Evolutionary conservation across 2,329 filamentous ascomycete species (phyloP).

Genomic region (Sporothrix euskadiensis): DNA sequence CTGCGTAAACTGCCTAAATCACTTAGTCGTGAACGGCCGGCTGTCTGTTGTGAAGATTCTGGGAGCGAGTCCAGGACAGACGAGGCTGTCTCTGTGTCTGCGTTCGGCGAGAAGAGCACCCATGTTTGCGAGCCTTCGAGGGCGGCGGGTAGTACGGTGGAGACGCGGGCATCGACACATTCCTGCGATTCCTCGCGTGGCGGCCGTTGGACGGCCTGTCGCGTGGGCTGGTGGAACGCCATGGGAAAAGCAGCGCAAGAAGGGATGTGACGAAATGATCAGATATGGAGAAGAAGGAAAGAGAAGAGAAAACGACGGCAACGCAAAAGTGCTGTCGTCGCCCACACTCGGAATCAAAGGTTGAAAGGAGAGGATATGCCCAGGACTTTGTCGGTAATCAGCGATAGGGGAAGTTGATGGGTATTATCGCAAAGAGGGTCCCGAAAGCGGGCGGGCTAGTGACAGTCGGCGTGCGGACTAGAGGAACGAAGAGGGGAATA

Average conservation of each 20-base stretch:
- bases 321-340: conserved; percentile 16
- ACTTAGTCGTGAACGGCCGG: conserved; percentile 72
- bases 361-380: background rate
- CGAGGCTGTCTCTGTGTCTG: conserved; percentile 61
- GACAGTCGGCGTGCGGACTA: conserved; percentile 16
- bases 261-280: background rate
- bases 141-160: conserved; percentile 16
- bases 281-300: background rate
- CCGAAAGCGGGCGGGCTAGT: conserved; percentile 22
- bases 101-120: conserved; percentile 86
- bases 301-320: conserved; percentile 10
- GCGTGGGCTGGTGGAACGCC: conserved; percentile 37
- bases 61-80: conserved; percentile 66
- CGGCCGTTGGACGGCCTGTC: conserved; percentile 53
- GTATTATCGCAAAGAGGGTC: conserved; percentile 7
- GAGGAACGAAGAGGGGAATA: conserved; percentile 3
- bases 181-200: conserved; percentile 38
- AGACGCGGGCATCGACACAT: conserved; percentile 5
- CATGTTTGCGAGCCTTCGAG: conserved; percentile 81
- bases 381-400: background rate
- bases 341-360: background rate
- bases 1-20: conserved; percentile 79
- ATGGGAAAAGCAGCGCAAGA: conserved; percentile 18
- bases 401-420: background rate
- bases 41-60: conserved; percentile 62